Evolutionary conservation across 768 basidiomycete species (phyloP).

Genomic region (Macrolepiota dolichaula): DNA sequence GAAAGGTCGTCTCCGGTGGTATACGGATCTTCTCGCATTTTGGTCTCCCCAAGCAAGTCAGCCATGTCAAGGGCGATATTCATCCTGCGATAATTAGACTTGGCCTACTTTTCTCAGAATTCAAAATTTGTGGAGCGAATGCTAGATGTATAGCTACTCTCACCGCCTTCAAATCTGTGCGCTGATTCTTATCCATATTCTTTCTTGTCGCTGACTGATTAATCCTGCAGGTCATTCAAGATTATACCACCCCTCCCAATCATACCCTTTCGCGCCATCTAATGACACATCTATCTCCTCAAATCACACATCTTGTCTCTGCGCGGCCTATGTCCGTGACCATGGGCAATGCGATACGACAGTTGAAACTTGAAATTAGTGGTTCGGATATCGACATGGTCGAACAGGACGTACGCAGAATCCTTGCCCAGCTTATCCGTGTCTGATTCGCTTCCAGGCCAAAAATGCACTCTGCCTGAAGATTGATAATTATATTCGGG

Average conservation of each 20-base stretch:
- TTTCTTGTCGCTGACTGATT: constrained; percentile 10
- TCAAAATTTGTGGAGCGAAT: constrained; percentile 92
- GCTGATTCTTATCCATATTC: constrained; percentile 22
- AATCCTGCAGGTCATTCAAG: constrained; percentile 73
- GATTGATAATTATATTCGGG: constrained; percentile 92
- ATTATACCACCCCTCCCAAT: constrained; percentile 83
- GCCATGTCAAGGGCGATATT: constrained; percentile 74
- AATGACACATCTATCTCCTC: constrained; percentile 88
- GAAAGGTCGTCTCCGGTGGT: constrained; percentile 51
- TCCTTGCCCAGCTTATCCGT: constrained; percentile 3
- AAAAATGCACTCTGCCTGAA: constrained; percentile 79
- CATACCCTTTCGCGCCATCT: constrained; percentile 88
- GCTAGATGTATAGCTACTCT: constrained; percentile 93
- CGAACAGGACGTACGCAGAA: constrained; percentile 79
- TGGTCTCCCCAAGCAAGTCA: constrained; percentile 62
- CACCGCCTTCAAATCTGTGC: constrained; percentile 86
- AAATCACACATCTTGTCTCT: constrained; percentile 86
- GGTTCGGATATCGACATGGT: constrained; percentile 88
- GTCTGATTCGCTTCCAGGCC: constrained; percentile 48
- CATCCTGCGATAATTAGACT: constrained; percentile 87
- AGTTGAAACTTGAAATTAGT: constrained; percentile 94
- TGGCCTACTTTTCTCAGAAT: constrained; percentile 87
- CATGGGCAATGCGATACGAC: constrained; percentile 92
- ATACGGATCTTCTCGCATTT: constrained; percentile 86
- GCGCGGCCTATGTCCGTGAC: constrained; percentile 90